Evolutionary conservation across 805 yeast genomes (phyloP).

Genomic region (Helenozyma baotianmanensis): DNA sequence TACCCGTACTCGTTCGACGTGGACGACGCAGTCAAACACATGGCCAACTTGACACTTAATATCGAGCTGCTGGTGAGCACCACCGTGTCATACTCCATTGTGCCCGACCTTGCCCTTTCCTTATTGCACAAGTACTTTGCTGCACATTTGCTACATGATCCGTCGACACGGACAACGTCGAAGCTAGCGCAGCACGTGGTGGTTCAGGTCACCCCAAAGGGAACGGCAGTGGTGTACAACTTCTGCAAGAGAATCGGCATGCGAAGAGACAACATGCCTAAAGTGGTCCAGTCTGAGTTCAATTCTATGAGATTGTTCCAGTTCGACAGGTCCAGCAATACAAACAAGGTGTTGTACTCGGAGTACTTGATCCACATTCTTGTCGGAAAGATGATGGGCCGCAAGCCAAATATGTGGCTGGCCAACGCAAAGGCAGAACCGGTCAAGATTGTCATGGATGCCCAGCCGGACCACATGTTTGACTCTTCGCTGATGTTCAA

Average conservation of each 20-base stretch:
- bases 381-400: slow-evolving; percentile 61
- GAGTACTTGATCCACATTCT: slow-evolving; percentile 62
- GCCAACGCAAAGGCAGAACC: slow-evolving; percentile 50
- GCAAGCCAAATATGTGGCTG: slow-evolving; percentile 65
- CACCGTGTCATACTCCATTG: slow-evolving; percentile 51
- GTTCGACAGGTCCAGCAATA: slow-evolving; percentile 54
- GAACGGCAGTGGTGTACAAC: slow-evolving; percentile 62
- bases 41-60: slow-evolving; percentile 47
- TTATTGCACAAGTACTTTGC: slow-evolving; percentile 50
- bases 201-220: slow-evolving; percentile 90
- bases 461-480: not conserved
- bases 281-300: slow-evolving; percentile 49
- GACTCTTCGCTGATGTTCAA: not conserved
- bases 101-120: slow-evolving; percentile 39
- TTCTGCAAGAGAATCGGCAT: slow-evolving; percentile 59
- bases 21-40: slow-evolving; percentile 45
- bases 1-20: slow-evolving; percentile 52
- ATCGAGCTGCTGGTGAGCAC: slow-evolving; percentile 50
- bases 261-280: slow-evolving; percentile 33
- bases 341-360: slow-evolving; percentile 59
- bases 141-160: slow-evolving; percentile 67
- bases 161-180: slow-evolving; percentile 63
- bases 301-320: slow-evolving; percentile 69
- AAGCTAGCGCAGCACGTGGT: slow-evolving; percentile 33
- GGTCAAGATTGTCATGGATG: no score